Evolutionary conservation across 129 eudicot genomes (phyloP), one percentile per base, ranked within the genome.

Genomic region (Mikania micrantha): DNA sequence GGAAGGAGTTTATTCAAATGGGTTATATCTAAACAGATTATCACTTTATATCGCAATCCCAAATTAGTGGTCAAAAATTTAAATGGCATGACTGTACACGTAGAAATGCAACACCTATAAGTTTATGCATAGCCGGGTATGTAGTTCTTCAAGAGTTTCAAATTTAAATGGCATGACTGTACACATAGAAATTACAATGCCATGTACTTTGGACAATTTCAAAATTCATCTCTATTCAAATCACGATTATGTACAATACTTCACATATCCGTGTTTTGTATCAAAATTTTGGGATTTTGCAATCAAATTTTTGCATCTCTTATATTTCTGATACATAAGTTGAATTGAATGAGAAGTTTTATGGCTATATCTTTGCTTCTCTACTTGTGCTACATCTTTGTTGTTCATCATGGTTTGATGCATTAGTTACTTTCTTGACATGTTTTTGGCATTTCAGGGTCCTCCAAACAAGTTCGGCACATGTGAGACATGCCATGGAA

Each of bases 401-500:
- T 40, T 13, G 16, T 50, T 39, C 2, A 31, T 12, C 9, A 9
- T 67, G 38, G 50, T 45, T 66, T 29, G 16, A 20, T 57, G 21
- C 10, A 19, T 39, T 53, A 49, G 28, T 61, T 58, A 6, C 12
- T 32, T 27, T 16, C 34, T 68, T 7, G 58, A 36, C 27, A 15
- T 1, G 57, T 7, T 38, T 74, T 42, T 59, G 71, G 69, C 40
- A 32, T 74, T 81, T 40, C 77, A 93, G 98, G 99, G 99, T 36
- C 97, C 99, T 64, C 84, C 99, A 40, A 85, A 78, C 81, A 87
- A 89, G 79, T 16, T 9, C 11, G 88, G 87, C 31, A 59, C 32
- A 13, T 94, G 99, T 59, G 80, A 77, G 54, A 94, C 99, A 15
- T 94, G 99, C 54, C 62, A 76, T 64, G 95, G 87, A 25, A 69